Conservation (phyloP, 805 yeast genomes). For the Starmerella powellii region DNA sequence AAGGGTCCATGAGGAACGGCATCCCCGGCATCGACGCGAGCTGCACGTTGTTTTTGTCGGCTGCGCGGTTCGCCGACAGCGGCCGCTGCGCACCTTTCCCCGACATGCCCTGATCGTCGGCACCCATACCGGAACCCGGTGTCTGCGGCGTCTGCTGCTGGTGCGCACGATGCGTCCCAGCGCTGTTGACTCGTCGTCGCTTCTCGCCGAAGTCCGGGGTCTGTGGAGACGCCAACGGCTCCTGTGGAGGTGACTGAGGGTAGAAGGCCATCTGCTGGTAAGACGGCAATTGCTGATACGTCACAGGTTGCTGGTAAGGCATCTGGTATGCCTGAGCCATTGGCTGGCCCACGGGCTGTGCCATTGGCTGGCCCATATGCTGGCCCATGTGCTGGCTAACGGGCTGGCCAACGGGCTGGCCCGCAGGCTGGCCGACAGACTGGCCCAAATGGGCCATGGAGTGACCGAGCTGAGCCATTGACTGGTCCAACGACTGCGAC, state of each 20-base stretch:
- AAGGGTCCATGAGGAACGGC: constrained; percentile 1
- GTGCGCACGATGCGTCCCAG: constrained; percentile 7
- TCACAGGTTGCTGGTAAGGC: neutral
- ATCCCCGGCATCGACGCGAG: neutral
- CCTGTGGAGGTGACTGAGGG: constrained; percentile 18
- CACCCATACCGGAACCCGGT: constrained; percentile 1
- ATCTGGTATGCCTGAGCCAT: neutral
- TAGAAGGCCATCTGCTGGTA: neutral
- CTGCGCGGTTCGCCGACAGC: neutral
- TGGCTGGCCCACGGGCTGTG: neutral
- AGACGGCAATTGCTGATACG: neutral
- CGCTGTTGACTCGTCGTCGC: constrained; percentile 14
- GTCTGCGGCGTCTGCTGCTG: constrained; percentile 15
- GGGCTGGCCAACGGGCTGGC: neutral
- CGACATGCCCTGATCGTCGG: too few species aligned
- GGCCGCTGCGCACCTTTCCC: neutral
- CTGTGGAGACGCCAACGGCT: constrained; percentile 5
- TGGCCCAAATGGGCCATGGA: too few species aligned
- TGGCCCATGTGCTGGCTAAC: too few species aligned
- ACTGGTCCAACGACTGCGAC: neutral
- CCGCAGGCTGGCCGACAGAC: neutral
- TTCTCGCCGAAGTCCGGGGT: constrained; percentile 14
- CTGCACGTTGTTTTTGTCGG: neutral
- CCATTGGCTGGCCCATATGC: neutral
- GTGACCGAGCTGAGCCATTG: too few species aligned